Evolutionary conservation across 2,329 filamentous ascomycete genomes (phyloP), one percentile per base, ranked within the genome.

Genomic region (Paraphoma chrysanthemicola): DNA sequence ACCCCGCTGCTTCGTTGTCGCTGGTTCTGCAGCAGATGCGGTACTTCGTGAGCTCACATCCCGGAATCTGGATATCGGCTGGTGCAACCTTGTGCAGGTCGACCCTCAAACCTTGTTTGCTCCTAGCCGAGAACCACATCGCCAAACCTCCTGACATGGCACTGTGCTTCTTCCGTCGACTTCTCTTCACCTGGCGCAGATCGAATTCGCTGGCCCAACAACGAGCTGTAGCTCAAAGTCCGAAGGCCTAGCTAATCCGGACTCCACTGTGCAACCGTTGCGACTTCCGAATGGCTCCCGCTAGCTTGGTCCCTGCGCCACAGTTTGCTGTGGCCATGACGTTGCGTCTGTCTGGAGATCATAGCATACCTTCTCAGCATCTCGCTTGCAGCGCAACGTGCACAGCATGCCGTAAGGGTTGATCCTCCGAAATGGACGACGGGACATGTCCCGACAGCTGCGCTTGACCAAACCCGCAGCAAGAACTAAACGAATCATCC

Each of bases 341-440:
- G 42, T 10, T 54, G 12, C 23, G 31, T 42, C 16, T 28, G 16
- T 23, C 23, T 23, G 23, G 5, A 23, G 30, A 18, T 33, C 29
- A 42, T 39, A 28, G 33, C n/a, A n/a, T 29, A 33, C 44, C 43
- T 33, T 8, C 28, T 23, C 38, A 30, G 23, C 36, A 10, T 3
- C 11, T 42, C 36, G 12, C 29, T 38, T 31, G 28, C n/a, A 38
- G 48, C 48, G 36, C 44, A 18, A 48, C 53, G 10, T 51, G 12
- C 48, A 56, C 53, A 48, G 44, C 30, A 29, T 43, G 36, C 36
- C 16, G 48, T 44, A 51, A 56, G 48, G 48, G 44, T 41, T 43
- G 33, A 51, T 33, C 48, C 47, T 51, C 23, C 23, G 23, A 29
- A 43, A 47, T 38, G 12, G 29, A 3, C 23, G 23, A 23, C 23